Conservation (phyloP, 208 protist genomes). For the Leishmania arabica region DNA sequence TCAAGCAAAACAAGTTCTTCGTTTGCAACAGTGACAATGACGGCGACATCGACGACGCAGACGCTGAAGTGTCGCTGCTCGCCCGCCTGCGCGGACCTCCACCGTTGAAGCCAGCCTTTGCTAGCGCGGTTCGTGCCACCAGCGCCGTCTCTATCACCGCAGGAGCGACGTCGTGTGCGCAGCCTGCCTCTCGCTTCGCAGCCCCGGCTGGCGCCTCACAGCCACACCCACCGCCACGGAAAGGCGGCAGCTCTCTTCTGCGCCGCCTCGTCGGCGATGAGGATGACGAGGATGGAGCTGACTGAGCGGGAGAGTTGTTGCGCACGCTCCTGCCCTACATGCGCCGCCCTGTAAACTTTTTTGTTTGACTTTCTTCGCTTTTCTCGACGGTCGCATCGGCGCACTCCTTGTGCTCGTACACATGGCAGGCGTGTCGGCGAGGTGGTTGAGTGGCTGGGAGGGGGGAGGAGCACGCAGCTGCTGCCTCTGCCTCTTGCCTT, state of each 20-base stretch:
- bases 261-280: constrained; percentile 11
- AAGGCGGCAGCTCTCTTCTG: background rate
- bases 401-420: background rate
- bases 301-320: background rate
- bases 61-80: background rate
- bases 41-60: background rate
- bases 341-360: too few relatives aligned
- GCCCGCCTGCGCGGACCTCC: background rate
- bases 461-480: background rate
- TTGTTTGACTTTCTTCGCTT: background rate
- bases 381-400: background rate
- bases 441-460: background rate
- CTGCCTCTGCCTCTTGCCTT: background rate
- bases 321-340: background rate
- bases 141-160: background rate
- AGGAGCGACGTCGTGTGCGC: background rate
- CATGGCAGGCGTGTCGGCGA: background rate
- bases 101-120: background rate
- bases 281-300: constrained; percentile 5
- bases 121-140: background rate
- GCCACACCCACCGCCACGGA: background rate
- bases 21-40: background rate
- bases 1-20: constrained; percentile 26
- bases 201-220: background rate
- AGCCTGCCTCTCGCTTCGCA: background rate